Evolutionary conservation across 345 rosid genomes (phyloP).

Genomic region (Populus euphratica): DNA sequence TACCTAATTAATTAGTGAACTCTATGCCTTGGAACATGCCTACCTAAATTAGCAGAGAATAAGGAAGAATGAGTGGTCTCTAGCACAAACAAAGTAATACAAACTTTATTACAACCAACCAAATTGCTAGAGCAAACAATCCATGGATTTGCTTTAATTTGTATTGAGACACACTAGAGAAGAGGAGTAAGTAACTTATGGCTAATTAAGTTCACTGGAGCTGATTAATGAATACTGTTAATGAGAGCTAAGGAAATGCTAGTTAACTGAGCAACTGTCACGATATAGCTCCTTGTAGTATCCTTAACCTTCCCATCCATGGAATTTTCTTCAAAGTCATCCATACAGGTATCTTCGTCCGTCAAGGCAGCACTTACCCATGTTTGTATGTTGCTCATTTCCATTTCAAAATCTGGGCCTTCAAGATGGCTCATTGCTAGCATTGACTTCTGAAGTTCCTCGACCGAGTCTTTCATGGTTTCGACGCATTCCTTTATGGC

Average conservation of each 20-base stretch:
- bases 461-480: slow-evolving; percentile 29
- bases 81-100: too few relatives aligned
- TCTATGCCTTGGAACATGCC: too few relatives aligned
- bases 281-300: slow-evolving; percentile 16
- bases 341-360: slow-evolving; percentile 41
- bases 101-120: too few relatives aligned
- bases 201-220: not conserved
- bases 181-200: too few relatives aligned
- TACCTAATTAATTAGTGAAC: too few relatives aligned
- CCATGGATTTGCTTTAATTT: too few relatives aligned
- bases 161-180: too few relatives aligned
- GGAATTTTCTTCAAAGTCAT: slow-evolving; percentile 25
- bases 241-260: slow-evolving; percentile 45
- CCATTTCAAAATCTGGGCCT: slow-evolving; percentile 33
- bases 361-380: slow-evolving; percentile 57
- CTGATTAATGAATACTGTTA: slow-evolving; percentile 1
- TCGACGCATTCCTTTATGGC: slow-evolving; percentile 40
- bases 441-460: slow-evolving; percentile 32
- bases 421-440: slow-evolving; percentile 27
- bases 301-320: slow-evolving; percentile 25
- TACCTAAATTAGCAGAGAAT: too few relatives aligned
- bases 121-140: too few relatives aligned
- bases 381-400: slow-evolving; percentile 34
- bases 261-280: slow-evolving; percentile 34
- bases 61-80: too few relatives aligned